phyloP scores from a whole-genome alignment of 1,284 basidiomycete species.

The Malassezia psittaci region DNA sequence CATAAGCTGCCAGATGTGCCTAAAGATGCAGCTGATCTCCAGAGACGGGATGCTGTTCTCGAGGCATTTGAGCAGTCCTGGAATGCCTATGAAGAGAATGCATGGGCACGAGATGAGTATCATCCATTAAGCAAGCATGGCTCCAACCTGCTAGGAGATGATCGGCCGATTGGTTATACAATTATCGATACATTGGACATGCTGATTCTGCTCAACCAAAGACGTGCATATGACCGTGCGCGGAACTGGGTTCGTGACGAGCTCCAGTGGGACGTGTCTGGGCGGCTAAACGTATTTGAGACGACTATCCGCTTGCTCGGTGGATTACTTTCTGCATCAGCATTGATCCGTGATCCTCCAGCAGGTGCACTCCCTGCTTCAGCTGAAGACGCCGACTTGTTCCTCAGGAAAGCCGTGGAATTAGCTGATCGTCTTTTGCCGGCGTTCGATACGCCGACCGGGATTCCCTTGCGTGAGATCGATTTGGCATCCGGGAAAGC shows the following conservation, averaged over 20 bases:
- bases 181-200: slow-evolving; percentile 57
- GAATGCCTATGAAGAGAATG: slow-evolving; percentile 37
- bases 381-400: slow-evolving; percentile 32
- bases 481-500: slow-evolving; percentile 63
- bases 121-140: slow-evolving; percentile 37
- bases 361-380: slow-evolving; percentile 21
- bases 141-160: slow-evolving; percentile 29
- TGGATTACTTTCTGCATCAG: slow-evolving; percentile 64
- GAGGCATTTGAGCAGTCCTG: slow-evolving; percentile 41
- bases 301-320: slow-evolving; percentile 72
- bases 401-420: slow-evolving; percentile 52
- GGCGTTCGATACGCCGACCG: slow-evolving; percentile 60
- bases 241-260: slow-evolving; percentile 64
- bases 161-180: slow-evolving; percentile 33
- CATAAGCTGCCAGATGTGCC: slow-evolving; percentile 24
- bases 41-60: slow-evolving; percentile 25
- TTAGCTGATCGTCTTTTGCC: slow-evolving; percentile 76
- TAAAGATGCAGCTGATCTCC: slow-evolving; percentile 21
- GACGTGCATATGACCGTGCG: slow-evolving; percentile 67
- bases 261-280: slow-evolving; percentile 68
- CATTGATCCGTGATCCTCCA: slow-evolving; percentile 31
- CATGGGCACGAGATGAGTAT: slow-evolving; percentile 45
- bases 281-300: slow-evolving; percentile 80
- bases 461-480: slow-evolving; percentile 68
- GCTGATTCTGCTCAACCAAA: slow-evolving; percentile 71